phyloP scores from a whole-genome alignment of 2,329 filamentous ascomycete genomes.

The Trichophyton benhamiae region DNA sequence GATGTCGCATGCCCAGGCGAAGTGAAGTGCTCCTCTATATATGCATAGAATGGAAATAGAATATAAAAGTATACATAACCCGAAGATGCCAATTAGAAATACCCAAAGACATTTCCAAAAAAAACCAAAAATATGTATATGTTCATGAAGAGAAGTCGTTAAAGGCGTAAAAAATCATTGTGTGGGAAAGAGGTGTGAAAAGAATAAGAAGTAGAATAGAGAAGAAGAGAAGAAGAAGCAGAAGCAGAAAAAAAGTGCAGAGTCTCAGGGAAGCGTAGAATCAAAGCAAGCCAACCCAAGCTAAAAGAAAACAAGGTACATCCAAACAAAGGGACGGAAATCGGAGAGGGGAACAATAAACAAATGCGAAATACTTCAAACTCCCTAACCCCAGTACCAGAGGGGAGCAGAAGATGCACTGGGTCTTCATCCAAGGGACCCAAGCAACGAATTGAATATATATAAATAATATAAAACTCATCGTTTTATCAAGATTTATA shows the following conservation, averaged over 20 bases:
- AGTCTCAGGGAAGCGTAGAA: background rate
- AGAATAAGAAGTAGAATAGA: background rate
- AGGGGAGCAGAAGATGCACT: conserved; percentile 22
- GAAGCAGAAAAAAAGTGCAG: background rate
- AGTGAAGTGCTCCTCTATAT: conserved; percentile 1
- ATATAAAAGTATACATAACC: background rate
- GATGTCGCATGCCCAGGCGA: background rate
- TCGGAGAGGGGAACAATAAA: background rate
- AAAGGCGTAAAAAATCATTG: conserved; percentile 1
- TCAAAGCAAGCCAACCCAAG: background rate
- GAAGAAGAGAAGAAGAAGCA: background rate
- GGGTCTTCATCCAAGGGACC: conserved; percentile 27
- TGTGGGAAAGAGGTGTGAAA: background rate
- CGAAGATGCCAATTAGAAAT: background rate
- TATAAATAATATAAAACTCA: no score
- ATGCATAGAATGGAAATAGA: background rate
- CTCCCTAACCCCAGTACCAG: conserved; percentile 17
- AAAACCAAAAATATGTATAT: background rate
- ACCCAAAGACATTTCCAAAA: background rate
- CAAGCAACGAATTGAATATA: conserved; percentile 7
- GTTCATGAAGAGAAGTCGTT: conserved; percentile 4
- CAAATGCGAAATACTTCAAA: conserved; percentile 15
- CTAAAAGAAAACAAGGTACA: background rate
- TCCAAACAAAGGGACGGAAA: background rate
- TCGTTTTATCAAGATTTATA: no score